phyloP scores from a whole-genome alignment of 2,329 filamentous ascomycete genomes.

The Colletotrichum acutatum region DNA sequence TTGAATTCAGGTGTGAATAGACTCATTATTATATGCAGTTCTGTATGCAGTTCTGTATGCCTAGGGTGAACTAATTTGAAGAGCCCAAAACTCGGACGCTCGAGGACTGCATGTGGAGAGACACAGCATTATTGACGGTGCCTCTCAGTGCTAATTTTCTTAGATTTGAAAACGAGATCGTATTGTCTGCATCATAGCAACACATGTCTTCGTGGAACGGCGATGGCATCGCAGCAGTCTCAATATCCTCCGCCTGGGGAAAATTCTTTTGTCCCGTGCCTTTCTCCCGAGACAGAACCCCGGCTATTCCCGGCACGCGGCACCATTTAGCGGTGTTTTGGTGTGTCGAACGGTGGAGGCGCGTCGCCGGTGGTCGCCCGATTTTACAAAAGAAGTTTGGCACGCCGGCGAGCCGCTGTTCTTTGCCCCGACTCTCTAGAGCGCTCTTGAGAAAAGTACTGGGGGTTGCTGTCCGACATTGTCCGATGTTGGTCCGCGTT shows the following conservation, averaged over 20 bases:
- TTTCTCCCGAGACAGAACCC: not conserved
- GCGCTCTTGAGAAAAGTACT: not conserved
- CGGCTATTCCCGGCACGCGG: not conserved
- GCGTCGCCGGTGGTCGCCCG: slow-evolving; percentile 1
- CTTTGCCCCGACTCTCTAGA: not conserved
- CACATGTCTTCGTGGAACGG: too few species aligned
- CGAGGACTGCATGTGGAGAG: too few species aligned
- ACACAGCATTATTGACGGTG: too few species aligned
- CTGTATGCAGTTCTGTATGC: too few species aligned
- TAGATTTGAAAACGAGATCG: not conserved
- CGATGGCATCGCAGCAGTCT: not conserved
- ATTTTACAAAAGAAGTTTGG: not conserved
- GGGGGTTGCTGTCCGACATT: not conserved
- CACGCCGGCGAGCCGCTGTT: not conserved
- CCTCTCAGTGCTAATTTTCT: too few species aligned
- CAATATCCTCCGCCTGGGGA: not conserved
- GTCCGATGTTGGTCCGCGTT: not conserved
- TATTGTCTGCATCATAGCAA: not conserved
- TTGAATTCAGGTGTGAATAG: not conserved
- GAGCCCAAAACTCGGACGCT: too few species aligned
- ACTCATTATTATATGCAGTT: not conserved
- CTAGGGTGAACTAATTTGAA: too few species aligned
- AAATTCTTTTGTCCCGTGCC: not conserved
- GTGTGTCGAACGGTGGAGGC: not conserved
- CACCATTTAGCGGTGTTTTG: not conserved